Evolutionary conservation across 768 basidiomycete genomes (phyloP).

Genomic region (Dioszegia crocea): DNA sequence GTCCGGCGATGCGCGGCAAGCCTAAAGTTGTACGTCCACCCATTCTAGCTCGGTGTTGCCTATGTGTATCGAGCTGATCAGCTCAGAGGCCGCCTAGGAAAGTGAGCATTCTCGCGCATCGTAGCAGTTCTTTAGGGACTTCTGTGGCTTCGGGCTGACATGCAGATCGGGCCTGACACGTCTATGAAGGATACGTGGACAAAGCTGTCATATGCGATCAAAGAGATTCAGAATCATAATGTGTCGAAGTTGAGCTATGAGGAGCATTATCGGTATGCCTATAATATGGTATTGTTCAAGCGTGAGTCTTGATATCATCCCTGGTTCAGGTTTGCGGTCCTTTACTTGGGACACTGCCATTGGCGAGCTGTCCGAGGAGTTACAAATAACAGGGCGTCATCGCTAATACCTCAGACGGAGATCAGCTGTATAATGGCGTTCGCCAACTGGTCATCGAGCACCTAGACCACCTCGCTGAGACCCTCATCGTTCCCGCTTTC

Average conservation of each 20-base stretch:
- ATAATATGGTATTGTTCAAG: slow-evolving; percentile 87
- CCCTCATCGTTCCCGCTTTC: slow-evolving; percentile 75
- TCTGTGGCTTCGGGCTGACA: no score
- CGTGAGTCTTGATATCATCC: slow-evolving; percentile 23
- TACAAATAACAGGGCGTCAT: neutral
- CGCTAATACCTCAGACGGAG: slow-evolving; percentile 55
- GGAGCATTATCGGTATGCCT: slow-evolving; percentile 88
- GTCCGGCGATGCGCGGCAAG: slow-evolving; percentile 35
- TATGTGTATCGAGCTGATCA: neutral
- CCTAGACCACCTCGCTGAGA: slow-evolving; percentile 69
- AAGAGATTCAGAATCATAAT: slow-evolving; percentile 92
- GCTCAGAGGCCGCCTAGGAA: slow-evolving; percentile 38
- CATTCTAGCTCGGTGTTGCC: neutral
- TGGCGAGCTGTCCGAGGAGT: no score
- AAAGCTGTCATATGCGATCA: slow-evolving; percentile 74
- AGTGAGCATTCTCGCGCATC: no score
- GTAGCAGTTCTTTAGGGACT: no score
- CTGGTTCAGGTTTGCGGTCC: neutral
- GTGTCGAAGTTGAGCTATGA: slow-evolving; percentile 83
- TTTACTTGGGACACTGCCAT: neutral
- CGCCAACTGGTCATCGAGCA: slow-evolving; percentile 73
- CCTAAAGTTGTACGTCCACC: slow-evolving; percentile 30
- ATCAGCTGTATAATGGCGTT: slow-evolving; percentile 80
- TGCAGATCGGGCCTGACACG: slow-evolving; percentile 38
- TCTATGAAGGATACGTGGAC: slow-evolving; percentile 79